Percentiles rank a stretch among this genome's conserved stretches.
Evolutionary conservation across 169 alveolate species (phyloP).

Genomic region (Eimeria falciformis): DNA sequence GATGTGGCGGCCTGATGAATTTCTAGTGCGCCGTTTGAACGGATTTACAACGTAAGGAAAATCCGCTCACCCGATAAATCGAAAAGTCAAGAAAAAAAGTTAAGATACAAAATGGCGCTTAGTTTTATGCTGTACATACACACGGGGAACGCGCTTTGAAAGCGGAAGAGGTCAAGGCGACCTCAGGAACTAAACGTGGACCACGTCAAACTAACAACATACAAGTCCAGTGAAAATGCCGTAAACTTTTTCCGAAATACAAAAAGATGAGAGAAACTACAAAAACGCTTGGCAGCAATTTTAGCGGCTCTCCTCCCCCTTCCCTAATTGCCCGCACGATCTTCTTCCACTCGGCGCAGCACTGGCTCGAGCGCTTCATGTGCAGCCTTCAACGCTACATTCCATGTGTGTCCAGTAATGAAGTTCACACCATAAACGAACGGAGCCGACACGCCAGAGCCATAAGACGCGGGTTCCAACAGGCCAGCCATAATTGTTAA

Average conservation of each 20-base stretch:
- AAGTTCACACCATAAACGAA: constrained; percentile 24
- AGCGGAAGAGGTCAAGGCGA: no score
- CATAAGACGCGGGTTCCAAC: constrained; percentile 53
- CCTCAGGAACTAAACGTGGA: neutral
- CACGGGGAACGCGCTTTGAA: no score
- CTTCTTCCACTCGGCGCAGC: constrained; percentile 55
- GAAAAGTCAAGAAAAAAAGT: no score
- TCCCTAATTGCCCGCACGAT: constrained; percentile 34
- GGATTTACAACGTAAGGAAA: no score
- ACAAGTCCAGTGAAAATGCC: neutral
- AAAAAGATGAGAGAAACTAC: neutral
- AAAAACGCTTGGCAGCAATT: no score
- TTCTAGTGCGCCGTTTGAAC: no score
- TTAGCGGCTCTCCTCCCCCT: neutral
- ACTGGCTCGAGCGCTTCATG: constrained; percentile 29
- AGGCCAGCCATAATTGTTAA: constrained; percentile 57
- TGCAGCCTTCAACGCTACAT: neutral
- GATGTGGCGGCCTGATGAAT: no score
- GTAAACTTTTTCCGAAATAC: neutral
- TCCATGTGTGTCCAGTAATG: constrained; percentile 27
- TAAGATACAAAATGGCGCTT: no score
- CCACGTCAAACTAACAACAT: neutral
- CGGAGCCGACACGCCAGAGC: constrained; percentile 48
- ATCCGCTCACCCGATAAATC: no score
- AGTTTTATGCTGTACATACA: no score